These are phyloP conservation scores for Arabidopsis hybrid DNA, from an alignment of 441 rosid genomes.

Conservation along the genomic window DNA sequence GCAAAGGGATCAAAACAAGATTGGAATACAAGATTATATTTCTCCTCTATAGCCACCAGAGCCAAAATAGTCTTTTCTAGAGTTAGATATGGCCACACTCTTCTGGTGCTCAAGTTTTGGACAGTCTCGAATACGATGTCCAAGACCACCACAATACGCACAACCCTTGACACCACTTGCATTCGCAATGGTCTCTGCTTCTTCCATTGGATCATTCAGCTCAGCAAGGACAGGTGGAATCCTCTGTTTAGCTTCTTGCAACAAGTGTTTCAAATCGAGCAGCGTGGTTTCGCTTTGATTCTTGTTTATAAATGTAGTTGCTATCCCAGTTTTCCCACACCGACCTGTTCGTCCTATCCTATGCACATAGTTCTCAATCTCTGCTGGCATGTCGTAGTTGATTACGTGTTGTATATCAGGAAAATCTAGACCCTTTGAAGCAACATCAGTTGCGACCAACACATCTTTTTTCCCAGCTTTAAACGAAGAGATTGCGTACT, in stretches of 20 bases:
- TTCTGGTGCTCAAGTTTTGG: conserved; percentile 93
- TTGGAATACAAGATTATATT: conserved; percentile 41
- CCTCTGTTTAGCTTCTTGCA: conserved; percentile 94
- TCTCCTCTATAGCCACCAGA: conserved; percentile 80
- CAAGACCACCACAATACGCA: conserved; percentile 93
- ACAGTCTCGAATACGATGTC: conserved; percentile 86
- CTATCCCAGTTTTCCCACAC: conserved; percentile 97
- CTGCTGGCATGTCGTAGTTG: conserved; percentile 98
- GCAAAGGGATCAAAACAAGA: conserved; percentile 8
- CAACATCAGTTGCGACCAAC: conserved; percentile 93
- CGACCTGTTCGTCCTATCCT: conserved; percentile 94
- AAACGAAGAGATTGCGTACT: conserved; percentile 83
- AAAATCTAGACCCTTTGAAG: conserved; percentile 93
- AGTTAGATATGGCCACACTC: conserved; percentile 70
- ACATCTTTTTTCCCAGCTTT: conserved; percentile 90
- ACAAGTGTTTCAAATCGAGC: conserved; percentile 85
- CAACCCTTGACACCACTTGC: conserved; percentile 94
- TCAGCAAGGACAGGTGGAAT: conserved; percentile 92
- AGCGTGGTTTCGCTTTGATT: conserved; percentile 91
- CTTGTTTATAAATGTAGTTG: conserved; percentile 95
- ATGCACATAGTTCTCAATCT: conserved; percentile 91
- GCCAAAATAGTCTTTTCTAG: conserved; percentile 74
- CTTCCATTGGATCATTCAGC: conserved; percentile 86
- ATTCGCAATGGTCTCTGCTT: conserved; percentile 65
- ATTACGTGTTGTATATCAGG: conserved; percentile 95